Conservation (phyloP, 2,329 filamentous ascomycete species). For the Hymenoscyphus salicellus region DNA sequence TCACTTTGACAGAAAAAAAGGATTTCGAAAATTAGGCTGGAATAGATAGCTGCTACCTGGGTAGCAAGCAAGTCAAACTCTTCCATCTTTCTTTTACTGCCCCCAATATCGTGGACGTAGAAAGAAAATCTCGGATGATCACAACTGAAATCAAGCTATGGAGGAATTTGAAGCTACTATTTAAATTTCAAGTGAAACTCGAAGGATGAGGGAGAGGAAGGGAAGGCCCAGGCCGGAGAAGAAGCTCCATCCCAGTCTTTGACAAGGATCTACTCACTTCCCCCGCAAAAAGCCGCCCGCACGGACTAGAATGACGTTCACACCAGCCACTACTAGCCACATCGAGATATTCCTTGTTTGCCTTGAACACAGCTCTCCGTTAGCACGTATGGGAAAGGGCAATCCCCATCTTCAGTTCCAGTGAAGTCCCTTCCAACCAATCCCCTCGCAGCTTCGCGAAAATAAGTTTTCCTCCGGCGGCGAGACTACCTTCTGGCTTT, state of each 20-base stretch:
- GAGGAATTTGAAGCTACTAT: too few species aligned
- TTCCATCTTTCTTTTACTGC: too few species aligned
- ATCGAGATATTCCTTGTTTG: not conserved
- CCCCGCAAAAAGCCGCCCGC: not conserved
- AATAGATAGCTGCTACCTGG: too few species aligned
- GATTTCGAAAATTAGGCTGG: too few species aligned
- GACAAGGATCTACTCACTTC: not conserved
- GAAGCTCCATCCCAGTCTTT: slow-evolving; percentile 1
- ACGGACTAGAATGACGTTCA: not conserved
- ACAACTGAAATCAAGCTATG: too few species aligned
- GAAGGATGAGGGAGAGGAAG: too few species aligned
- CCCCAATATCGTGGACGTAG: too few species aligned
- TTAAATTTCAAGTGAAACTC: too few species aligned
- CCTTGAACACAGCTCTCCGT: not conserved
- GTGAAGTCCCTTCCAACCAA: not conserved
- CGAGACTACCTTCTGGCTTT: not conserved
- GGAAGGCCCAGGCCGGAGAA: not conserved
- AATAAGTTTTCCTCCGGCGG: not conserved
- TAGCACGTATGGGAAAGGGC: not conserved
- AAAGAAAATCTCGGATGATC: too few species aligned
- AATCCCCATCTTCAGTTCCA: not conserved
- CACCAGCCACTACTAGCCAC: not conserved
- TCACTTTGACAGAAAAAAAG: not conserved
- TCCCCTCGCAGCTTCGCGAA: not conserved
- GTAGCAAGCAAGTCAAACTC: too few species aligned